Evolutionary conservation across 805 yeast species (phyloP).

Genomic region (Ogataea salicorniae): DNA sequence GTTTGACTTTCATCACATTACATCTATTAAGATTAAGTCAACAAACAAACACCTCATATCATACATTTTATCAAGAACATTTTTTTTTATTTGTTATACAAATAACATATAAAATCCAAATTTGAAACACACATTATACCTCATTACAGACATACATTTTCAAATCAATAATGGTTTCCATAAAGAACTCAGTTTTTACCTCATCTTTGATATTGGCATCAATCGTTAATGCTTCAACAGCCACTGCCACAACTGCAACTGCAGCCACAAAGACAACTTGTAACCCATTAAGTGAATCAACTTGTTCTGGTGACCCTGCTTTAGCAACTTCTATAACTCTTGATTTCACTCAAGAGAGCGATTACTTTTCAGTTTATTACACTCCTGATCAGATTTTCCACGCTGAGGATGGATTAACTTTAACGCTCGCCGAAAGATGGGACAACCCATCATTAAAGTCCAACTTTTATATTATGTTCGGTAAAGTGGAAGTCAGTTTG

Average conservation of each 20-base stretch:
- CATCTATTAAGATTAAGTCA: too few species aligned
- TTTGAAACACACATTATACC: too few species aligned
- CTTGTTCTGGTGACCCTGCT: slow-evolving; percentile 47
- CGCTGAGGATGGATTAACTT: slow-evolving; percentile 51
- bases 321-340: slow-evolving; percentile 50
- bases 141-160: neutral
- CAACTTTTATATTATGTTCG: slow-evolving; percentile 83
- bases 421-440: slow-evolving; percentile 55
- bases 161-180: neutral
- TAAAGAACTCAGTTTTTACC: neutral
- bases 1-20: too few species aligned
- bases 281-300: slow-evolving; percentile 27
- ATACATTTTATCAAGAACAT: too few species aligned
- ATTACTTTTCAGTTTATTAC: slow-evolving; percentile 38
- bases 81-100: too few species aligned
- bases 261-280: slow-evolving; percentile 18
- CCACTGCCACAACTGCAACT: slow-evolving; percentile 9
- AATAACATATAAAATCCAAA: too few species aligned
- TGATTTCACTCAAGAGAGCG: slow-evolving; percentile 45
- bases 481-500: slow-evolving; percentile 67
- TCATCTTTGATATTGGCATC: slow-evolving; percentile 1
- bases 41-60: too few species aligned
- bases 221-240: slow-evolving; percentile 5
- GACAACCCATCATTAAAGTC: slow-evolving; percentile 80
- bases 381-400: slow-evolving; percentile 42